phyloP scores from a whole-genome alignment of 352 stramenopile species.

The Pythium coloratum region DNA sequence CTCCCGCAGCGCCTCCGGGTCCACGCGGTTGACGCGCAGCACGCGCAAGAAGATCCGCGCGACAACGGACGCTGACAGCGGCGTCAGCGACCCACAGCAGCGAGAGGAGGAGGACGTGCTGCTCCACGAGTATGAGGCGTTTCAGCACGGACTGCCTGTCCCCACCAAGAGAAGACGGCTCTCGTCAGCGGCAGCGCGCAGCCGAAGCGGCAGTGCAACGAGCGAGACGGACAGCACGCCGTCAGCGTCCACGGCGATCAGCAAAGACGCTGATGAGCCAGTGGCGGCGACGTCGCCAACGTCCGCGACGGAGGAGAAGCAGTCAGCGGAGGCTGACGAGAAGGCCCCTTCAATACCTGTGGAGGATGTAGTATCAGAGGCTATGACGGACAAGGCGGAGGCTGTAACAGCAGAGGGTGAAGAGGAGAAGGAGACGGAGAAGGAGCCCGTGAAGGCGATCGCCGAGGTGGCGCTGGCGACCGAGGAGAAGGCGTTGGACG shows the following conservation, averaged over 20 bases:
- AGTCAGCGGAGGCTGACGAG: too few relatives aligned
- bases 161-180: slow-evolving; percentile 17
- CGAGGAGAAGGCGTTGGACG: slow-evolving; percentile 43
- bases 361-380: not conserved
- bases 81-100: slow-evolving; percentile 2
- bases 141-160: slow-evolving; percentile 25
- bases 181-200: not conserved
- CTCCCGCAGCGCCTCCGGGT: not conserved
- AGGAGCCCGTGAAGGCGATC: slow-evolving; percentile 7
- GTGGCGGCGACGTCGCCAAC: too few relatives aligned
- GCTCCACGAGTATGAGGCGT: slow-evolving; percentile 21
- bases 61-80: not conserved
- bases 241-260: slow-evolving; percentile 11
- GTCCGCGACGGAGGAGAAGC: too few relatives aligned
- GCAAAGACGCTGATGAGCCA: slow-evolving; percentile 2
- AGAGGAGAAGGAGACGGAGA: not conserved
- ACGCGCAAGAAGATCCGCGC: slow-evolving; percentile 18
- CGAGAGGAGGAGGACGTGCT: not conserved
- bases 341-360: too few relatives aligned
- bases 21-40: slow-evolving; percentile 21
- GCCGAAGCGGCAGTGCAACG: not conserved
- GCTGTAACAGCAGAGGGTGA: not conserved
- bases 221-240: slow-evolving; percentile 12
- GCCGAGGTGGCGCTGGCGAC: slow-evolving; percentile 26
- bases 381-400: not conserved